Evolutionary conservation across 352 stramenopile genomes (phyloP).

Genomic region (Phytophthora citrophthora): DNA sequence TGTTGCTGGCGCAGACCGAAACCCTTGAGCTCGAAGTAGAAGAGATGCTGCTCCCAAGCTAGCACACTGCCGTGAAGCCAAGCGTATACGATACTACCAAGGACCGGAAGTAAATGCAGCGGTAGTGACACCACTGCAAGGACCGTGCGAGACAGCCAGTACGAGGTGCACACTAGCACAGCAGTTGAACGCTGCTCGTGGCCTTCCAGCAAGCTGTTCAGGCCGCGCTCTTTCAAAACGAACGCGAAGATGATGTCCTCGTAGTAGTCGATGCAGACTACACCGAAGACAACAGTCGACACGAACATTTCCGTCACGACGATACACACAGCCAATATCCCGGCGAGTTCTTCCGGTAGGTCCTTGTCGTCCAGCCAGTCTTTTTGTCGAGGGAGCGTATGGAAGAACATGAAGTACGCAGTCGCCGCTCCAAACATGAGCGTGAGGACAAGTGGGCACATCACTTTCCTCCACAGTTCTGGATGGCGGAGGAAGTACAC

Average conservation of each 20-base stretch:
- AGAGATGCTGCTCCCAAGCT: slow-evolving; percentile 56
- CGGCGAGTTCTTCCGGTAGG: slow-evolving; percentile 41
- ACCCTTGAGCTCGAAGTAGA: slow-evolving; percentile 61
- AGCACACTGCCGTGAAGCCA: slow-evolving; percentile 55
- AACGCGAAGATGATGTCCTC: slow-evolving; percentile 55
- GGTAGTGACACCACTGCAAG: slow-evolving; percentile 48
- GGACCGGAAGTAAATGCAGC: slow-evolving; percentile 55
- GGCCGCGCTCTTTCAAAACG: slow-evolving; percentile 41
- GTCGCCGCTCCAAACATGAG: slow-evolving; percentile 37
- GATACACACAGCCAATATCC: slow-evolving; percentile 49
- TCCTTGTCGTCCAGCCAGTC: slow-evolving; percentile 38
- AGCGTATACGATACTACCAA: slow-evolving; percentile 50
- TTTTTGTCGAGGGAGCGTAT: slow-evolving; percentile 38
- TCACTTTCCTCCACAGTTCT: slow-evolving; percentile 41
- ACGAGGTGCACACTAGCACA: slow-evolving; percentile 44
- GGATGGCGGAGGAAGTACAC: slow-evolving; percentile 52
- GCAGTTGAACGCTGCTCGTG: slow-evolving; percentile 32
- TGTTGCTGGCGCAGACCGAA: slow-evolving; percentile 46
- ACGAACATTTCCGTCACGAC: slow-evolving; percentile 56
- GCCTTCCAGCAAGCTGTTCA: slow-evolving; percentile 26
- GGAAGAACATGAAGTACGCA: slow-evolving; percentile 45
- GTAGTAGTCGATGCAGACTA: slow-evolving; percentile 46
- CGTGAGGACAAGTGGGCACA: slow-evolving; percentile 52
- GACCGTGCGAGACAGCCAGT: slow-evolving; percentile 36
- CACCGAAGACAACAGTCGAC: slow-evolving; percentile 50